Evolutionary conservation across 2,329 filamentous ascomycete genomes (phyloP).

Genomic region (Paecilomyces sp.): DNA sequence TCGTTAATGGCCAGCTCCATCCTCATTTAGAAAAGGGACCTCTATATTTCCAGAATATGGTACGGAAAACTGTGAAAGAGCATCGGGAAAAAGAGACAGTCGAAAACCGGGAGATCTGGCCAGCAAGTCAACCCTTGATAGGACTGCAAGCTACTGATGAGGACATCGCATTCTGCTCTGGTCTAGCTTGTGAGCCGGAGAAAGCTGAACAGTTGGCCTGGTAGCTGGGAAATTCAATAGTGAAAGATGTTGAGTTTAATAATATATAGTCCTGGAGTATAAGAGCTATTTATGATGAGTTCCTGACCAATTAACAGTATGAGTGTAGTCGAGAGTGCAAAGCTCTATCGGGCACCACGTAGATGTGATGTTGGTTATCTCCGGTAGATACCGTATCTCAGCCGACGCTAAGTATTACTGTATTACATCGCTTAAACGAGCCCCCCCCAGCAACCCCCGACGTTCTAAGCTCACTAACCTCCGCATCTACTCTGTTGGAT

Average conservation of each 20-base stretch:
- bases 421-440: not conserved
- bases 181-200: not conserved
- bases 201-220: not conserved
- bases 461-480: not conserved
- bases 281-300: not conserved
- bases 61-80: slow-evolving; percentile 42
- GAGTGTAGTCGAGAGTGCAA: not conserved
- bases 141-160: not conserved
- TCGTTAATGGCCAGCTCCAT: slow-evolving; percentile 57
- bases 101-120: slow-evolving; percentile 45
- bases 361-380: not conserved
- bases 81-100: slow-evolving; percentile 43
- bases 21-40: slow-evolving; percentile 54
- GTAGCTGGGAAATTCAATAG: not conserved
- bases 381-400: not conserved
- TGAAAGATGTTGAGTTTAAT: not conserved
- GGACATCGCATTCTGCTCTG: not conserved
- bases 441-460: not conserved
- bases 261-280: too few relatives aligned
- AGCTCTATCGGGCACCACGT: not conserved
- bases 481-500: not conserved
- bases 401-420: not conserved
- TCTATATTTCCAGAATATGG: slow-evolving; percentile 48
- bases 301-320: not conserved
- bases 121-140: slow-evolving; percentile 27